Conservation (phyloP, 768 basidiomycete species). For the Leccinum imitatum region DNA sequence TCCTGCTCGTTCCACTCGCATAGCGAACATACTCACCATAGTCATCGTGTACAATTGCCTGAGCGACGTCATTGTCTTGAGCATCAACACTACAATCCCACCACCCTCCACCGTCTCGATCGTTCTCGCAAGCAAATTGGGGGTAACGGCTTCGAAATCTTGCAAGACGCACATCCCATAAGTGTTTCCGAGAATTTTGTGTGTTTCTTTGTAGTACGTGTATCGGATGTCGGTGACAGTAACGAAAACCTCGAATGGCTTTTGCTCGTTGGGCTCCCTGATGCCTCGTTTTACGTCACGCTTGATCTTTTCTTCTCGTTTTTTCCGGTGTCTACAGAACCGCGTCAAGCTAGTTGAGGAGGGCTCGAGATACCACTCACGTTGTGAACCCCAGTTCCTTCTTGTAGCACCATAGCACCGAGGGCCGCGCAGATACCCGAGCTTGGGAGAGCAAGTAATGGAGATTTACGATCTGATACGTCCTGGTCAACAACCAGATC, state of each 20-base stretch:
- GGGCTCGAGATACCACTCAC: slow-evolving; percentile 41
- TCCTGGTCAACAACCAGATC: neutral
- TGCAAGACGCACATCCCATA: slow-evolving; percentile 97
- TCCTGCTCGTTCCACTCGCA: neutral
- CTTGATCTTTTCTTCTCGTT: slow-evolving; percentile 95
- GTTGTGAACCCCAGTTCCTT: slow-evolving; percentile 96
- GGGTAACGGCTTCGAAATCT: slow-evolving; percentile 98
- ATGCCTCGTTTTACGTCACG: slow-evolving; percentile 93
- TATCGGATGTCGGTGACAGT: slow-evolving; percentile 99
- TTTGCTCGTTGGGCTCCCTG: slow-evolving; percentile 91
- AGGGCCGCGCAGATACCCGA: slow-evolving; percentile 82
- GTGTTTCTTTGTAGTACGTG: slow-evolving; percentile 98
- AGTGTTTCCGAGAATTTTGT: slow-evolving; percentile 95
- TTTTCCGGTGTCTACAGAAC: slow-evolving; percentile 80
- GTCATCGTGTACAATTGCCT: slow-evolving; percentile 92
- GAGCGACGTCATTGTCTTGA: slow-evolving; percentile 94
- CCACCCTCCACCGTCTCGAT: slow-evolving; percentile 99
- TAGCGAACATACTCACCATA: slow-evolving; percentile 43
- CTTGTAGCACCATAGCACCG: slow-evolving; percentile 98
- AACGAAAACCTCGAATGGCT: slow-evolving; percentile 97
- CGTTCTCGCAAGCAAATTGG: slow-evolving; percentile 93
- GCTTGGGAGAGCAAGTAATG: slow-evolving; percentile 95
- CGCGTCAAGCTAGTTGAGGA: neutral
- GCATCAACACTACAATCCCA: slow-evolving; percentile 79
- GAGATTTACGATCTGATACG: slow-evolving; percentile 79